phyloP scores from a whole-genome alignment of 306 rosid species.

The Cucurbita ficifolia region DNA sequence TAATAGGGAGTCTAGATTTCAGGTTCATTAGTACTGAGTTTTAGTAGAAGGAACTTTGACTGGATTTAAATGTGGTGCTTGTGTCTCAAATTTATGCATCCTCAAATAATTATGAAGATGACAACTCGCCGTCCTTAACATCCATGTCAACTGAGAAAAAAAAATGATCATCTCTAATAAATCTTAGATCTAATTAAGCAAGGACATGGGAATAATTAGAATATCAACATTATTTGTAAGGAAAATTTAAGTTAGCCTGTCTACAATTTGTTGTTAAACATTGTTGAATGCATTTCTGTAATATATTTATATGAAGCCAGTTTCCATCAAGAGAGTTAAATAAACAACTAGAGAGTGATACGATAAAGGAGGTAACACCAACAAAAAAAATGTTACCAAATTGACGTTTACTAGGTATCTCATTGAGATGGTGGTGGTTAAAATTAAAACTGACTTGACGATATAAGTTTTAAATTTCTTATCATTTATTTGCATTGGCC shows the following conservation, averaged over 20 bases:
- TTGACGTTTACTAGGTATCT: background rate
- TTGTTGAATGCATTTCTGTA: background rate
- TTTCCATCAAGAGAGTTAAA: background rate
- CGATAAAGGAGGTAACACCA: background rate
- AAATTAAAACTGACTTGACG: background rate
- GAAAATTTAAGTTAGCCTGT: background rate
- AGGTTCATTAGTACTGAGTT: background rate
- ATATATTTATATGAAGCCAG: background rate
- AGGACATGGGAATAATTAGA: background rate
- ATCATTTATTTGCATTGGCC: background rate
- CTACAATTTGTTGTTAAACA: background rate
- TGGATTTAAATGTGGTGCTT: background rate
- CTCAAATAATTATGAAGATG: background rate
- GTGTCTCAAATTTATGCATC: background rate
- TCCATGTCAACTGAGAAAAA: background rate
- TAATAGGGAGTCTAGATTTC: background rate
- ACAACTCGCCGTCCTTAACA: background rate
- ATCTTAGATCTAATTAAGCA: background rate
- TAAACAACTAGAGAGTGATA: background rate
- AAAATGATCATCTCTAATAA: background rate
- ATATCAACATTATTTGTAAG: background rate
- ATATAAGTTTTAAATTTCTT: background rate
- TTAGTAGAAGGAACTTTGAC: background rate
- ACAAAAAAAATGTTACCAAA: background rate
- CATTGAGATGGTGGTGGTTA: background rate